phyloP scores from a whole-genome alignment of 495 filamentous ascomycete genomes.

The Penicillium longicatenatum region DNA sequence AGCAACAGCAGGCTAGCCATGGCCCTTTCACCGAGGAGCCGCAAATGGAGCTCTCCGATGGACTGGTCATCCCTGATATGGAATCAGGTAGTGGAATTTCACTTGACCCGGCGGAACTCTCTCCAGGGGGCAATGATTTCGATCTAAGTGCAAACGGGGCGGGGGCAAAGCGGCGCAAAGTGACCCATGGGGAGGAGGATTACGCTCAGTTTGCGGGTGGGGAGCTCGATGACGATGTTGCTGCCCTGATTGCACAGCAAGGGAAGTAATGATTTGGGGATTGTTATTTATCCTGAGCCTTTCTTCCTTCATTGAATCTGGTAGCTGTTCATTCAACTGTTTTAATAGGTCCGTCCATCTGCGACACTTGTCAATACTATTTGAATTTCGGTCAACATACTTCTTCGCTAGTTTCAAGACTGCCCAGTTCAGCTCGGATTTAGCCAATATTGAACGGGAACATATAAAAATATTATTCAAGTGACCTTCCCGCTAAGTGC shows the following conservation, averaged over 20 bases:
- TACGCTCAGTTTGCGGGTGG: constrained; percentile 68
- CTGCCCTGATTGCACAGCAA: constrained; percentile 71
- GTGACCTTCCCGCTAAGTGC: constrained; percentile 15
- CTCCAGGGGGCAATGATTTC: constrained; percentile 39
- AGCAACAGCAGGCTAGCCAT: constrained; percentile 26
- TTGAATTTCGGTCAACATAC: background rate
- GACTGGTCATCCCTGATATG: constrained; percentile 39
- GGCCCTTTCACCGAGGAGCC: constrained; percentile 28
- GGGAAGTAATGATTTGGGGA: constrained; percentile 15
- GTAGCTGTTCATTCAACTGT: background rate
- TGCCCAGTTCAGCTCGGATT: background rate
- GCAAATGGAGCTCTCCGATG: constrained; percentile 24
- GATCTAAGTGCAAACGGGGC: constrained; percentile 39
- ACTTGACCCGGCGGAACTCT: constrained; percentile 53
- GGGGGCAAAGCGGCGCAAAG: constrained; percentile 71
- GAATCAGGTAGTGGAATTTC: constrained; percentile 37
- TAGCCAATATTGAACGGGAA: background rate
- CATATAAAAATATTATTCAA: constrained; percentile 1
- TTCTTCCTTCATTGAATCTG: background rate
- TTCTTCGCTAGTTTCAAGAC: background rate
- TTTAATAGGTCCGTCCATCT: background rate
- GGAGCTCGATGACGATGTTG: constrained; percentile 80
- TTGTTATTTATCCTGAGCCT: background rate
- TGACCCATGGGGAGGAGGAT: constrained; percentile 66
- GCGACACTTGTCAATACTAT: constrained; percentile 2